A percentile compares a stretch with the other conserved stretches of the same genome.
phyloP scores from a whole-genome alignment of 73 alveolate genomes.

The Durusdinium trenchii region DNA sequence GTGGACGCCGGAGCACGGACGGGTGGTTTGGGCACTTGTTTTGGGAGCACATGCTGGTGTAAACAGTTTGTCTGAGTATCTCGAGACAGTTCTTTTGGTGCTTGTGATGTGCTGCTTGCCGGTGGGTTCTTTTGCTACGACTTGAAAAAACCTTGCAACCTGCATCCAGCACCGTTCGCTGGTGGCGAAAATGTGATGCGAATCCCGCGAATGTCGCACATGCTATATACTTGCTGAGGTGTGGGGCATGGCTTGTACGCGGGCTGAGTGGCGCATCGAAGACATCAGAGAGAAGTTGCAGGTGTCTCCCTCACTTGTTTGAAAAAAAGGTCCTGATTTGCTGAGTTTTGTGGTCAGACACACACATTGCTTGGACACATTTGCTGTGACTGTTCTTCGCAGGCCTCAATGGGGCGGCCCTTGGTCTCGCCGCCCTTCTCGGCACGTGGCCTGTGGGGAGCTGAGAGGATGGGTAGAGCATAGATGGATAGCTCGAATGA shows the following conservation, averaged over 20 bases:
- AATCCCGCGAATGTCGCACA: background rate
- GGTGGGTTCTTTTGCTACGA: background rate
- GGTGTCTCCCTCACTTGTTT: background rate
- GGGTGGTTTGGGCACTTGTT: background rate
- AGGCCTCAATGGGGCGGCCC: constrained; percentile 75
- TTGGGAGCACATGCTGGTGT: too few species aligned
- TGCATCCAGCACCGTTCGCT: background rate
- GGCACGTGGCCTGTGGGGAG: constrained; percentile 49
- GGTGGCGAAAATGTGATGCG: background rate
- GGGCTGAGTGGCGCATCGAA: constrained; percentile 71
- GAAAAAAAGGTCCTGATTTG: too few species aligned
- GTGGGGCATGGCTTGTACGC: constrained; percentile 56
- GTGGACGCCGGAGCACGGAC: too few species aligned
- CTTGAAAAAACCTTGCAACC: background rate
- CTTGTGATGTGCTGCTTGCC: background rate
- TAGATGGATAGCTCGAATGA: too few species aligned
- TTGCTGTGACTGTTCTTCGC: background rate
- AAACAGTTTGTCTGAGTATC: too few species aligned
- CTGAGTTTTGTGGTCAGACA: too few species aligned
- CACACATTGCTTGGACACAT: too few species aligned
- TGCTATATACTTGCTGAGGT: background rate
- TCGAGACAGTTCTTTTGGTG: background rate
- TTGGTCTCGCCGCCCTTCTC: constrained; percentile 80
- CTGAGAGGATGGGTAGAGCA: background rate
- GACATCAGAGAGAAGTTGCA: constrained; percentile 68